Evolutionary conservation across 2,329 filamentous ascomycete genomes (phyloP).

Genomic region (Venturiaceae sp.): DNA sequence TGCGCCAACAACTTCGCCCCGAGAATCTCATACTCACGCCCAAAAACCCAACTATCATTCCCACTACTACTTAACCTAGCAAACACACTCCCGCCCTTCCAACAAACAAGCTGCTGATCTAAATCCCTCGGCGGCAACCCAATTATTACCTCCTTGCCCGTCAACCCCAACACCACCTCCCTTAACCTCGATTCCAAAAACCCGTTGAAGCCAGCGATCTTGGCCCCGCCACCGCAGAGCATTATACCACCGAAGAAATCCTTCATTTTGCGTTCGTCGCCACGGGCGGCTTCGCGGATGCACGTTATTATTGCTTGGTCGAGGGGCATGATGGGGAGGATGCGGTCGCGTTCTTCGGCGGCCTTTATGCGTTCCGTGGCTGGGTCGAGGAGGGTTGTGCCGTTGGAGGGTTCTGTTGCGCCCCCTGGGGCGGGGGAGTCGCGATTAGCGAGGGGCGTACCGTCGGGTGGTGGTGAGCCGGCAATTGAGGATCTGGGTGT

Average conservation of each 20-base stretch:
- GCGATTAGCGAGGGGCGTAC: conserved; percentile 51
- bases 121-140: conserved; percentile 75
- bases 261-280: conserved; percentile 85
- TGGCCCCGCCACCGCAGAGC: conserved; percentile 77
- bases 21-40: conserved; percentile 77
- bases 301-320: conserved; percentile 85
- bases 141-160: conserved; percentile 56
- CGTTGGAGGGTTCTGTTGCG: conserved; percentile 38
- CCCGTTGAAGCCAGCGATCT: conserved; percentile 68
- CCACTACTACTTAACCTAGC: conserved; percentile 67
- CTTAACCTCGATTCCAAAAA: conserved; percentile 78
- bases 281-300: conserved; percentile 76
- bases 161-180: conserved; percentile 48
- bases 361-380: conserved; percentile 38
- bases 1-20: conserved; percentile 75
- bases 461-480: conserved; percentile 79
- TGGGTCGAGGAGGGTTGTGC: conserved; percentile 25
- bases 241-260: conserved; percentile 87
- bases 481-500: conserved; percentile 81
- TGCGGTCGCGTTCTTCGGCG: conserved; percentile 64
- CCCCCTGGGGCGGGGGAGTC: conserved; percentile 26
- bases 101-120: conserved; percentile 92
- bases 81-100: conserved; percentile 97
- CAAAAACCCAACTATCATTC: conserved; percentile 92
- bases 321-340: conserved; percentile 73